These are phyloP conservation scores for Antrodiella citrinella DNA, from an alignment of 768 basidiomycete genomes.

Conservation along the genomic window DNA sequence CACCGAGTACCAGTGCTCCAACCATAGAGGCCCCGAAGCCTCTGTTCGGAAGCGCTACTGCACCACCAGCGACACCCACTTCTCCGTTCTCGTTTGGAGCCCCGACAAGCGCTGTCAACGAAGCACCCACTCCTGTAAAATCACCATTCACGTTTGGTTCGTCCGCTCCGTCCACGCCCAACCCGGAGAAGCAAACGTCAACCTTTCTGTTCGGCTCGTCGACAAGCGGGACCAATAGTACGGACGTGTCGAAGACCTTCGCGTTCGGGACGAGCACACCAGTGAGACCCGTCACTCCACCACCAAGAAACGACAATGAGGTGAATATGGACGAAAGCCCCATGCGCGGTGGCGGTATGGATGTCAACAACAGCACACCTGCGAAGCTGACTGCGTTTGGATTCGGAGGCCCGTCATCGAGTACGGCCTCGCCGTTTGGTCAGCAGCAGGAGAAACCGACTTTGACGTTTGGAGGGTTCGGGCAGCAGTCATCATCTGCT, in stretches of 20 bases:
- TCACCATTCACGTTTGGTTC: conserved; percentile 31
- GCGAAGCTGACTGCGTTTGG: conserved; percentile 25
- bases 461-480: conserved; percentile 25
- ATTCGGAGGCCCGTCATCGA: conserved; percentile 28
- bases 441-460: conserved; percentile 18
- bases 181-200: conserved; percentile 19
- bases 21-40: conserved; percentile 34
- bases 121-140: conserved; percentile 23
- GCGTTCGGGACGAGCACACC: conserved; percentile 38
- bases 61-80: conserved; percentile 8
- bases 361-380: conserved; percentile 27
- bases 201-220: conserved; percentile 37
- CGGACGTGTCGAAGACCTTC: conserved; percentile 47
- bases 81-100: conserved; percentile 20
- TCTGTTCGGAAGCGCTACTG: conserved; percentile 27
- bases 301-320: conserved; percentile 50
- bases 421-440: conserved; percentile 28
- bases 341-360: conserved; percentile 43
- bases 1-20: conserved; percentile 7
- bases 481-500: conserved; percentile 13
- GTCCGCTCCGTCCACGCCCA: conserved; percentile 19
- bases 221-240: conserved; percentile 24
- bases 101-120: conserved; percentile 12
- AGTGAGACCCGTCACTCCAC: conserved; percentile 55
- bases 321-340: conserved; percentile 82